These are phyloP conservation scores for Eucalyptus urophylla DNA, from an alignment of 345 rosid species.

Conservation along the genomic window DNA sequence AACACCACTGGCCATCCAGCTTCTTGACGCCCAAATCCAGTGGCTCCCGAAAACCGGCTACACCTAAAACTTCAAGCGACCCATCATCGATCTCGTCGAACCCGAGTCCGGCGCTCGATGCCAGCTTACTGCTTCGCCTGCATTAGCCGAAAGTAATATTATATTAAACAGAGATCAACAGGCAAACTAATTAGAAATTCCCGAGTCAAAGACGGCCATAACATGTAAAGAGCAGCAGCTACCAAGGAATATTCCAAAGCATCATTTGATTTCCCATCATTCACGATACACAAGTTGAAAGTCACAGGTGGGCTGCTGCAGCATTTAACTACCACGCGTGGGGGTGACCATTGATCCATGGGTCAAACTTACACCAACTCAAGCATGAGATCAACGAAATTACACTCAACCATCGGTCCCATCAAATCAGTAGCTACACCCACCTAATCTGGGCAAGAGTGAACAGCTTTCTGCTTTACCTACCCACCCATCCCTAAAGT, in stretches of 20 bases:
- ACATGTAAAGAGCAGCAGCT: neutral
- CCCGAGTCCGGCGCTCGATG: neutral
- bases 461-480: neutral
- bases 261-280: neutral
- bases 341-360: neutral
- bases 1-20: neutral
- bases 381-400: neutral
- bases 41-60: neutral
- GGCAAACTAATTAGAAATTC: neutral
- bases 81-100: neutral
- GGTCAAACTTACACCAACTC: neutral
- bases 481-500: neutral
- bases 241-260: neutral
- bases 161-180: neutral
- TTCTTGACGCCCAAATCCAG: neutral
- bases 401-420: neutral
- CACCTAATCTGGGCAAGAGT: neutral
- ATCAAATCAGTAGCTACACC: neutral
- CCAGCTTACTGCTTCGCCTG: slow-evolving; percentile 25
- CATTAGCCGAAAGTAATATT: neutral
- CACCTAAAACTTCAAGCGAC: neutral
- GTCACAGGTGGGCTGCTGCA: neutral
- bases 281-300: neutral
- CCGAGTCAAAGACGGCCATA: neutral
- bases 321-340: neutral